These are phyloP conservation scores for Sphagnum fallax DNA, from an alignment of 228 moss, liverwort and hornwort species.

Conservation along the genomic window DNA sequence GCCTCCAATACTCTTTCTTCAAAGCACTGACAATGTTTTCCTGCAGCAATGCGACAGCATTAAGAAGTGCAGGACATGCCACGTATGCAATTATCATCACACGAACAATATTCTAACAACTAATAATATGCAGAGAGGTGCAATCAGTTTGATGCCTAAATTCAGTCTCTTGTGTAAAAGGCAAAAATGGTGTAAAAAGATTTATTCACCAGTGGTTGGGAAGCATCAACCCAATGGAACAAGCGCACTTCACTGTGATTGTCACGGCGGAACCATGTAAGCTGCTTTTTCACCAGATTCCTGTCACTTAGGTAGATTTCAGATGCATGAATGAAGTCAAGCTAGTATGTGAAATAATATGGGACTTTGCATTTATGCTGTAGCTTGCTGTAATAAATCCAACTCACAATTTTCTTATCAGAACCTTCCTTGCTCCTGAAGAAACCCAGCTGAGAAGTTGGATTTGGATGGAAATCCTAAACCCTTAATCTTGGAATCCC, in stretches of 20 bases:
- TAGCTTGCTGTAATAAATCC: background rate
- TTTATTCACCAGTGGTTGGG: slow-evolving; percentile 31
- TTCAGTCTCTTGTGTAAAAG: background rate
- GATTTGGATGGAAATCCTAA: background rate
- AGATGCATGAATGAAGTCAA: background rate
- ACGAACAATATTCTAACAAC: background rate
- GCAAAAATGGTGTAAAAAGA: background rate
- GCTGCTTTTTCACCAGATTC: slow-evolving; percentile 51
- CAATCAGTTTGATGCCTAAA: background rate
- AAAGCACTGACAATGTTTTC: slow-evolving; percentile 39
- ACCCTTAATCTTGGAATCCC: background rate
- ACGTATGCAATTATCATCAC: background rate
- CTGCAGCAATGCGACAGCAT: slow-evolving; percentile 2
- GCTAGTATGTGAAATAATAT: background rate
- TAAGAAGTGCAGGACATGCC: too few species aligned
- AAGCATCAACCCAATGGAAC: slow-evolving; percentile 59
- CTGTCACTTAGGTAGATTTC: slow-evolving; percentile 9
- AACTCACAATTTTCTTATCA: too few species aligned
- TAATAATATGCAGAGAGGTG: background rate
- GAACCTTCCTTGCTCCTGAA: too few species aligned
- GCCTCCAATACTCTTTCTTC: slow-evolving; percentile 41
- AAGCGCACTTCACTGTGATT: slow-evolving; percentile 34
- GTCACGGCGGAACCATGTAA: slow-evolving; percentile 49
- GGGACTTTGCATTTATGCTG: background rate
- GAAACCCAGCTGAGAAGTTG: background rate